Evolutionary conservation across 768 basidiomycete genomes (phyloP), one percentile per base, ranked within the genome.

Genomic region (Boletus rubescentipes): DNA sequence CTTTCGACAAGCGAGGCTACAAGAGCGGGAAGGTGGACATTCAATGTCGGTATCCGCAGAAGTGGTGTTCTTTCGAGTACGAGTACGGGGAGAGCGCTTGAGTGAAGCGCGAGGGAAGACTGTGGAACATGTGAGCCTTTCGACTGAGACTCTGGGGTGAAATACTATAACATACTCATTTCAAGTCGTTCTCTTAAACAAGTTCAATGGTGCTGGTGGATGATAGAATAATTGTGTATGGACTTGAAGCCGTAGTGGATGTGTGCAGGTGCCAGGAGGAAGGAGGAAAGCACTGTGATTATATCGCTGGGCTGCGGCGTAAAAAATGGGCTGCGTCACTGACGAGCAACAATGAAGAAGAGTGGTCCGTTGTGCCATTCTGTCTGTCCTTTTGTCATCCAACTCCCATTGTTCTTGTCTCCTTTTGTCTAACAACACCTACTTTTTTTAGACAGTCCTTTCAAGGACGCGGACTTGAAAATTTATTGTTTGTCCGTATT

Each of bases 81-180:
- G 65, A 35, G 54, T 59, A 32, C 58, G 69, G 41, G 61, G 11
- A n/a, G 63, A 60, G 39, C 68, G 67, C 46, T 57, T 64, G 34
- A 70, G 49, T 9, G 70, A 70, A 21, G 61, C 47, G 23, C 54
- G 64, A 57, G 60, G 21, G 18, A 64, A 47, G 16, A 70, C 70
- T 69, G 30, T 5, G n/a, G 16, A 34, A 18, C 14, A 18, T 4
- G 46, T 60, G 15, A 66, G 46, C n/a, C 37, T 35, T 40, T 23
- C 11, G 16, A 26, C 9, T 2, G 15, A 20, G 40, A 39, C 29
- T 34, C 9, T n/a, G 18, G 12, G 11, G 21, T 11, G 20, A 4
- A 12, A 45, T 9, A 37, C 9, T 5, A 26, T 2, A 23, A 60
- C 68, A 37, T 51, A 69, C 68, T 59, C 69, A 69, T 69, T 51